phyloP scores from a whole-genome alignment of 352 stramenopile genomes.

The Globisporangium uncinulatum region DNA sequence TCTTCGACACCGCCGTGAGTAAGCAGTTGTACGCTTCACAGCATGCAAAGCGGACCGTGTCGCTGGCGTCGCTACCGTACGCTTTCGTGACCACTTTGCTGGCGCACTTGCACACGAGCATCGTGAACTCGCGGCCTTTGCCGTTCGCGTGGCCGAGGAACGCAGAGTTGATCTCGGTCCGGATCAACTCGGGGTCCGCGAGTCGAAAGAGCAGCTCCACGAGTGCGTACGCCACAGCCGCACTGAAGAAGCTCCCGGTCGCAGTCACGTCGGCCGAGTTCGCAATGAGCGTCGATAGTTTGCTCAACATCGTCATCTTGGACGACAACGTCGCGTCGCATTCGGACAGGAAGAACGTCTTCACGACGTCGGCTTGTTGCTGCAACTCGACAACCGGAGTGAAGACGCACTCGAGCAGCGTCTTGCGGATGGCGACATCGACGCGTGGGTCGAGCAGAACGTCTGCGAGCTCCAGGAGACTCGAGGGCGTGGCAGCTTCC shows the following conservation, averaged over 20 bases:
- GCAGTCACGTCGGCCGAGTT: constrained; percentile 38
- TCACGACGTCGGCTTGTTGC: constrained; percentile 21
- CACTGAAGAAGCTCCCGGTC: constrained; percentile 32
- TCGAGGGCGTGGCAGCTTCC: constrained; percentile 2
- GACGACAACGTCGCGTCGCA: constrained; percentile 1
- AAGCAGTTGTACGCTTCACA: constrained; percentile 73
- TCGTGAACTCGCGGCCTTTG: constrained; percentile 78
- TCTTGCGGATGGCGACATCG: constrained; percentile 32
- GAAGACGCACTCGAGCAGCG: constrained; percentile 43
- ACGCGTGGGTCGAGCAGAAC: constrained; percentile 35
- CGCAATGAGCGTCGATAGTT: constrained; percentile 50
- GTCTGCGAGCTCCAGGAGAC: constrained; percentile 28
- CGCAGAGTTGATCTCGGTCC: constrained; percentile 55
- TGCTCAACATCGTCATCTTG: constrained; percentile 35
- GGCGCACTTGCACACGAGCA: constrained; percentile 80
- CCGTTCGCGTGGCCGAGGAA: constrained; percentile 66
- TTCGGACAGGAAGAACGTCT: constrained; percentile 45
- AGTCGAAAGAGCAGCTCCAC: constrained; percentile 66
- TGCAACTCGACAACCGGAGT: constrained; percentile 44
- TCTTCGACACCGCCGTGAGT: constrained; percentile 66
- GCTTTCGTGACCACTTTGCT: constrained; percentile 66
- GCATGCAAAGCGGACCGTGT: constrained; percentile 39
- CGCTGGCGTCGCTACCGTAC: constrained; percentile 23
- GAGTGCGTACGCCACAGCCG: constrained; percentile 51
- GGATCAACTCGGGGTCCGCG: constrained; percentile 56